Conservation (phyloP, 177 flowering plant genomes). For the Vitis hybrid region DNA sequence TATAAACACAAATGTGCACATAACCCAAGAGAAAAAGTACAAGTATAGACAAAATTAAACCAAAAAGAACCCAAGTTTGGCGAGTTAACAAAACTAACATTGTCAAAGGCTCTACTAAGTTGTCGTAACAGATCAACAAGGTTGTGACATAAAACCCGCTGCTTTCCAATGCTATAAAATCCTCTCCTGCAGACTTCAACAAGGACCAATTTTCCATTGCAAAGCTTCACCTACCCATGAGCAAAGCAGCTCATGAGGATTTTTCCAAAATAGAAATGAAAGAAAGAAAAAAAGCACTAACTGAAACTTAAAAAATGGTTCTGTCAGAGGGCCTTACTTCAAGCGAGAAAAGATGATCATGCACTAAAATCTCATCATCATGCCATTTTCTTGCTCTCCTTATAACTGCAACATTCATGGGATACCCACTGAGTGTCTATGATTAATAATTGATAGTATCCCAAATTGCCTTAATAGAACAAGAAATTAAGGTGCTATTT, state of each 20-base stretch:
- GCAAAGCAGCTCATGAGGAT: background rate
- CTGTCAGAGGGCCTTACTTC: conserved; percentile 48
- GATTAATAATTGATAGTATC: background rate
- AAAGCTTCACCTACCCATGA: conserved; percentile 72
- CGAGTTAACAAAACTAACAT: conserved; percentile 46
- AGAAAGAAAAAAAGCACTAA: background rate
- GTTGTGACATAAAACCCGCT: conserved; percentile 67
- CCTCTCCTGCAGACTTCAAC: conserved; percentile 87
- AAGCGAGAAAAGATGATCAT: conserved; percentile 68
- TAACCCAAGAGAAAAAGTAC: too few species aligned
- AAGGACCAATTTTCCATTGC: conserved; percentile 80
- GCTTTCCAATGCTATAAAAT: conserved; percentile 74
- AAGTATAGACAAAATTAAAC: background rate
- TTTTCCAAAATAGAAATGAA: background rate
- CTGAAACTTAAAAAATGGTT: background rate
- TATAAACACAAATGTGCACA: too few species aligned
- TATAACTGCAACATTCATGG: conserved; percentile 55
- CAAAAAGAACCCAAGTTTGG: background rate
- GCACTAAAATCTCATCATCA: conserved; percentile 41
- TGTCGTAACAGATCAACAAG: conserved; percentile 90
- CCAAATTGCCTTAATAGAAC: background rate
- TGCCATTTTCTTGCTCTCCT: conserved; percentile 46
- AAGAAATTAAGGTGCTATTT: too few species aligned
- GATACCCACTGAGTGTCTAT: background rate
- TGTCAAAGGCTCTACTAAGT: conserved; percentile 89